A percentile compares a stretch with the other conserved stretches of the same genome.
These are phyloP conservation scores for Actinidia arguta DNA, from an alignment of 179 eudicot species.

Conservation along the genomic window DNA sequence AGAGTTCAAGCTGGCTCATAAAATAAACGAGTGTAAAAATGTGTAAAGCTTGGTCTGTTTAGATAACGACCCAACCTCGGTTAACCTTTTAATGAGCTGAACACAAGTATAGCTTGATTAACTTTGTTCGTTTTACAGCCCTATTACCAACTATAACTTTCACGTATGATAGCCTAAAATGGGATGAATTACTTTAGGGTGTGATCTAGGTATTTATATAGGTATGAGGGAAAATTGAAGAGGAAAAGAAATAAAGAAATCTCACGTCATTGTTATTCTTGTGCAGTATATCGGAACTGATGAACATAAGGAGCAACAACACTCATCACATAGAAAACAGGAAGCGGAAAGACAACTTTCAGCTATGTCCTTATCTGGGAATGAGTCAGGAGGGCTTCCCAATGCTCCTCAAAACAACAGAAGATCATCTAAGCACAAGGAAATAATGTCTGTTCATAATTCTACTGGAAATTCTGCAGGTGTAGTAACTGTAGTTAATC, in stretches of 20 bases:
- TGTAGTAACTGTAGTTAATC: slow-evolving; percentile 28
- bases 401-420: slow-evolving; percentile 17
- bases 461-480: slow-evolving; percentile 23
- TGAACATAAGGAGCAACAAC: slow-evolving; percentile 31
- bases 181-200: not conserved
- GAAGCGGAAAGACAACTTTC: slow-evolving; percentile 25
- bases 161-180: not conserved
- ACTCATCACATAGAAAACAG: slow-evolving; percentile 19
- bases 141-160: not conserved
- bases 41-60: too few relatives aligned
- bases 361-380: slow-evolving; percentile 16
- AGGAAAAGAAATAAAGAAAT: not conserved
- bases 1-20: too few relatives aligned
- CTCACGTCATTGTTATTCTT: slow-evolving; percentile 19
- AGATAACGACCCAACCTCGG: too few relatives aligned
- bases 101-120: too few relatives aligned
- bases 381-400: slow-evolving; percentile 23
- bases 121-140: too few relatives aligned
- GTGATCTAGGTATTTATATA: not conserved
- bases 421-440: slow-evolving; percentile 27
- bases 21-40: too few relatives aligned
- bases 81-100: too few relatives aligned
- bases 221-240: not conserved
- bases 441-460: slow-evolving; percentile 24
- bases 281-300: slow-evolving; percentile 59